These are phyloP conservation scores for Boletus huronensis DNA, from an alignment of 768 basidiomycete species.

Conservation along the genomic window DNA sequence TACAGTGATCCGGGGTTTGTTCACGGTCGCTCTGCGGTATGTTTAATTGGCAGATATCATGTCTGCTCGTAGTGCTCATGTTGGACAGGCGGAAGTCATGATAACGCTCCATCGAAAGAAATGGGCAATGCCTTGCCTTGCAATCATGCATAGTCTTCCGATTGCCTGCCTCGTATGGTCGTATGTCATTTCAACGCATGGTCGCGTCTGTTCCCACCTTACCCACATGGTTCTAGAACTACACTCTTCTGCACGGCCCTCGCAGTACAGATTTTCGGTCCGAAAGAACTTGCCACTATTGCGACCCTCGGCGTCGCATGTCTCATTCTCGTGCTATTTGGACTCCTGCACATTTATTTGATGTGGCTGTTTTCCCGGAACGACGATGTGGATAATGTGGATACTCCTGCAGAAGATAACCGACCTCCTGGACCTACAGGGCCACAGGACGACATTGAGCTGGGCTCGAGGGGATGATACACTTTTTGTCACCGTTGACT, in stretches of 20 bases:
- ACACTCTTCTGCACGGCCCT: slow-evolving; percentile 8
- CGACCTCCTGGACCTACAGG: accelerated
- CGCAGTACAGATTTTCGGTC: slow-evolving; percentile 9
- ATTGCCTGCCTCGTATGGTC: slow-evolving; percentile 14
- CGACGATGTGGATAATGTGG: background rate
- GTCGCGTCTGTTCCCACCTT: background rate
- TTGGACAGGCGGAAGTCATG: slow-evolving; percentile 4
- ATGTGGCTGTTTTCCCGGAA: background rate
- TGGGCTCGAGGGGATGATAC: no score
- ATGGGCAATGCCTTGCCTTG: slow-evolving; percentile 5
- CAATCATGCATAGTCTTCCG: slow-evolving; percentile 17
- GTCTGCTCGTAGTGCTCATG: background rate
- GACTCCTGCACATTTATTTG: background rate
- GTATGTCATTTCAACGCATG: background rate
- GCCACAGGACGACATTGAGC: background rate
- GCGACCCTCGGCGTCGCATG: slow-evolving; percentile 5
- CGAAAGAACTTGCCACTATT: background rate
- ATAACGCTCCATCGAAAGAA: background rate
- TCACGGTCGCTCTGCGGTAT: slow-evolving; percentile 5
- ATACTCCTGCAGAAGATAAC: background rate
- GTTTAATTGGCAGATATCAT: background rate
- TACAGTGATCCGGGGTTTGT: slow-evolving; percentile 7
- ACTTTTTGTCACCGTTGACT: no score
- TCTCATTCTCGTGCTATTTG: slow-evolving; percentile 3
- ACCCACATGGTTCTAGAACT: slow-evolving; percentile 1